These are phyloP conservation scores for Pyricularia grisea DNA, from an alignment of 2,329 filamentous ascomycete species.

Conservation along the genomic window DNA sequence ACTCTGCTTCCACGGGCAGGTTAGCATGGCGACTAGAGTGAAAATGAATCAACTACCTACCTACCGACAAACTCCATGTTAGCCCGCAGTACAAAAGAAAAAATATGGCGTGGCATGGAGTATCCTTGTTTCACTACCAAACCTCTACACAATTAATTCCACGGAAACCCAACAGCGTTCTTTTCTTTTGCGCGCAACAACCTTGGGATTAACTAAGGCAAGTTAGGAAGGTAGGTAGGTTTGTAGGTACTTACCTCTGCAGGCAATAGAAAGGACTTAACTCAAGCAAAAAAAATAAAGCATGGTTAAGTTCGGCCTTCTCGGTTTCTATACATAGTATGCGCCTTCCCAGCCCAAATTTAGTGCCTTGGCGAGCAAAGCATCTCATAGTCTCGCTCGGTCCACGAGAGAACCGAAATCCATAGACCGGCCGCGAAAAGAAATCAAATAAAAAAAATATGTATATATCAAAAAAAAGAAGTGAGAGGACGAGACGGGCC, in stretches of 20 bases:
- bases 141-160: too few relatives aligned
- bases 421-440: not conserved
- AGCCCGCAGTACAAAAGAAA: too few relatives aligned
- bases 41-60: too few relatives aligned
- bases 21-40: not conserved
- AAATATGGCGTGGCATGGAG: not conserved
- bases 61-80: too few relatives aligned
- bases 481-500: too few relatives aligned
- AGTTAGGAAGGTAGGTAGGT: too few relatives aligned
- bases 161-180: not conserved
- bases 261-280: not conserved
- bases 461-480: too few relatives aligned
- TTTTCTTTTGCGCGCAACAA: not conserved
- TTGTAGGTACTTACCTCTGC: not conserved
- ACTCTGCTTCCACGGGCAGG: not conserved
- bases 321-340: not conserved
- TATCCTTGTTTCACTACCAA: not conserved
- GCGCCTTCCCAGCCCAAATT: not conserved
- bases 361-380: not conserved
- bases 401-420: too few relatives aligned
- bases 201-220: not conserved
- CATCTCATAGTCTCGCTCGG: not conserved
- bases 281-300: not conserved
- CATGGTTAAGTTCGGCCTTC: not conserved
- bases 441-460: too few relatives aligned